These are phyloP conservation scores for Cladophialophora carrionii DNA, from an alignment of 2,329 filamentous ascomycete genomes.

Conservation along the genomic window DNA sequence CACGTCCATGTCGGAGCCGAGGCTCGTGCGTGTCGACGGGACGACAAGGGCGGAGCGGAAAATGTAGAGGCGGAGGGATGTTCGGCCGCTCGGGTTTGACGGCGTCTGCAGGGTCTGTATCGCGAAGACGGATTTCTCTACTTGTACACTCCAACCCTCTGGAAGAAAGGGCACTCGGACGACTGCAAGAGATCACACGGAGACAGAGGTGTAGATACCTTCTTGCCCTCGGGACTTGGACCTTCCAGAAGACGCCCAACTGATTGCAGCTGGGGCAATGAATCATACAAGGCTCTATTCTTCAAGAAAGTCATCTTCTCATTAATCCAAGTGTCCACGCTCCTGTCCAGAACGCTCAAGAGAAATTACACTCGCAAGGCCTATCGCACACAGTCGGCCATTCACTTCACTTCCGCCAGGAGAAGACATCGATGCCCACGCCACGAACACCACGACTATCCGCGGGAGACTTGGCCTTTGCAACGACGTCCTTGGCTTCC, in stretches of 20 bases:
- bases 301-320: background rate
- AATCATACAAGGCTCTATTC: background rate
- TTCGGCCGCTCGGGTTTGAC: background rate
- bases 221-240: background rate
- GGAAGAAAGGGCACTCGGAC: background rate
- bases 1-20: slow-evolving; percentile 1
- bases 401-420: slow-evolving; percentile 15
- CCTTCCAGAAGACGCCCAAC: background rate
- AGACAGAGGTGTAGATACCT: background rate
- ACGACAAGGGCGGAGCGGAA: background rate
- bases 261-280: background rate
- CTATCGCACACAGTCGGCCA: background rate
- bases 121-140: too few relatives aligned
- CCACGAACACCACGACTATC: background rate
- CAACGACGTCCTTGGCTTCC: background rate
- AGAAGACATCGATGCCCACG: slow-evolving; percentile 11
- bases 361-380: background rate
- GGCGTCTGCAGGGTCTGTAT: background rate
- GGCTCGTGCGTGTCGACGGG: background rate
- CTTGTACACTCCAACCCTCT: background rate
- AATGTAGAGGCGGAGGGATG: background rate
- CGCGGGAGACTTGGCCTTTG: background rate
- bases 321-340: background rate
- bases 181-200: background rate
- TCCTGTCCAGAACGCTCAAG: background rate